Evolutionary conservation across 371 early-diverging fungal species (phyloP), one percentile per base, ranked within the genome.

Genomic region (Syncephalastrum monosporum): DNA sequence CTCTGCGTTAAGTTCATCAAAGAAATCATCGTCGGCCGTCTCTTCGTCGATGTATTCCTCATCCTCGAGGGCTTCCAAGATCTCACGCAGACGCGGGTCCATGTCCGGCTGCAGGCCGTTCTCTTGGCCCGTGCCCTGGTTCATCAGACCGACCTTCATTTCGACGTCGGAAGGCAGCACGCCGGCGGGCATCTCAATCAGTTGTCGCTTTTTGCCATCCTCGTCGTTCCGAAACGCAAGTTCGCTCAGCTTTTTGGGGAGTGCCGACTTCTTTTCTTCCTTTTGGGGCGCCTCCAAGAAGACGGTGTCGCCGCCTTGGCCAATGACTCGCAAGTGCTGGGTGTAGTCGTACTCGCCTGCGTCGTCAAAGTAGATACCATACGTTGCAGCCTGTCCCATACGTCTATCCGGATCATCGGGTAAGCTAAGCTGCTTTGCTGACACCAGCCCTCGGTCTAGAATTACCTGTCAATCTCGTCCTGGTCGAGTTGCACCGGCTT

Each of bases 331-430:
- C 71, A 98, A 79, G 63, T 98, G 97, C 79, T 96, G 88, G 55
- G 87, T 79, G 72, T 98, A 98, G 71, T 98, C 94, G 68, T 97
- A 98, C 21, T 91, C 80, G 23, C 50, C 56, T 29, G 82, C 76
- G 69, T 97, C 95, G 55, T 91, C 89, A 70, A 87, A 92, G 61
- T 84, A 90, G 56, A 96, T 82, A 61, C 98, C 97, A 61, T 91
- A 84, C 50, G 90, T 65, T 4, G 96, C 91, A 6, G 94, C 91
- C 61, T 83, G 69, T 3, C 88, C 88, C 21, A 83, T 83, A 53
- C 79, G 79, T 52, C 87, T 86, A 56, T 21, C 13, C 0, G 21
- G 21, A 50, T 51, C 5, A 50, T 51, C 5, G n/a, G 29, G 19
- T 50, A 5, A 27, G 13, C 44, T 50, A 5, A 27, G 13, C 44